Conservation (phyloP, 345 rosid species). For the Mangifera indica region DNA sequence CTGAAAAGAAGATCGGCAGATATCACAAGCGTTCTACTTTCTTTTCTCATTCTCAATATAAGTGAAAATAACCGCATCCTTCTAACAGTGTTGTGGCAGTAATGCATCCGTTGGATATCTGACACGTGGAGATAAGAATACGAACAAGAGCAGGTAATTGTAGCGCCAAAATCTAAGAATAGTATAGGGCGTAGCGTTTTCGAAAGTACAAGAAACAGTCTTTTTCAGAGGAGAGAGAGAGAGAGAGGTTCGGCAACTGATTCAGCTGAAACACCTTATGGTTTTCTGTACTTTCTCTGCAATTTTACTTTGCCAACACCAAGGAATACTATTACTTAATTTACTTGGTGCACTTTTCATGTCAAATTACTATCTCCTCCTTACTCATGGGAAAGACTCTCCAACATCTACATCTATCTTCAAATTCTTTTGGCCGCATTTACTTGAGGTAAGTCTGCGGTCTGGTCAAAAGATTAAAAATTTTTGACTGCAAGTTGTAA, state of each 20-base stretch:
- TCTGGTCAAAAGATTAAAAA: neutral
- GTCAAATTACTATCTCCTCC: neutral
- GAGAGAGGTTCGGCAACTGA: conserved; percentile 8
- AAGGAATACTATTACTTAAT: conserved; percentile 2
- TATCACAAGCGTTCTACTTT: neutral
- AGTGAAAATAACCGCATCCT: too few relatives aligned
- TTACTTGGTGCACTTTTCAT: neutral
- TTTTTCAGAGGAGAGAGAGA: conserved; percentile 3
- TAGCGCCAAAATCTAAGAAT: conserved; percentile 6
- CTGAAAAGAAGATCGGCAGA: conserved; percentile 6
- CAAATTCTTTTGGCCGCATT: neutral
- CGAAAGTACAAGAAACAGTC: conserved; percentile 25
- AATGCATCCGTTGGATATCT: neutral
- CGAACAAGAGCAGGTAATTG: conserved; percentile 3
- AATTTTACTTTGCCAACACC: conserved; percentile 7
- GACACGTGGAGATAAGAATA: neutral
- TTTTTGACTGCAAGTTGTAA: neutral
- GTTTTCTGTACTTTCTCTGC: conserved; percentile 22
- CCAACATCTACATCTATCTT: neutral
- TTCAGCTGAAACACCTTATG: conserved; percentile 9
- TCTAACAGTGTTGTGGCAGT: too few relatives aligned
- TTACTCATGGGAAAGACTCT: neutral
- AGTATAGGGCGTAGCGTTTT: neutral
- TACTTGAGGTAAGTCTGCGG: neutral
- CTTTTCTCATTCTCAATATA: neutral